Percentiles rank a stretch among this genome's conserved stretches.
Conservation (phyloP, 1,284 basidiomycete genomes). For the Stereum hirsutum region DNA sequence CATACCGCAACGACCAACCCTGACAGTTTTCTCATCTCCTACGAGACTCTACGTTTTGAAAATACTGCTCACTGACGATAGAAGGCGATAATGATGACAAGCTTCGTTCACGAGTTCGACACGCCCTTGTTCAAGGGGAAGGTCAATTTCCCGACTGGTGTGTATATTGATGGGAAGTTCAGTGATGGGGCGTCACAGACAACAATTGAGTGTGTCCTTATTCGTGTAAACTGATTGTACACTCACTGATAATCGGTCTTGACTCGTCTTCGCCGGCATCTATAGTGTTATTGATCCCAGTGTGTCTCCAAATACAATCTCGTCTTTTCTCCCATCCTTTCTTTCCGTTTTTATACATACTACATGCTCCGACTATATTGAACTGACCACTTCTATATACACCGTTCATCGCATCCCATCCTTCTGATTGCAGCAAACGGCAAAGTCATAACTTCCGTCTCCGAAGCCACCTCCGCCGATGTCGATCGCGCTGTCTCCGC, state of each 20-base stretch:
- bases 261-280: background rate
- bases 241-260: too few relatives aligned
- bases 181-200: conserved; percentile 56
- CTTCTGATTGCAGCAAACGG: conserved; percentile 44
- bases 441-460: conserved; percentile 56
- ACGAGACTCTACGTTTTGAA: too few relatives aligned
- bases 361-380: too few relatives aligned
- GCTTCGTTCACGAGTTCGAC: conserved; percentile 53
- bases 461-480: conserved; percentile 62
- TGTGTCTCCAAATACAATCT: conserved; percentile 15
- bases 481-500: conserved; percentile 71
- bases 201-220: conserved; percentile 54
- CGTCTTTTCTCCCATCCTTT: too few relatives aligned
- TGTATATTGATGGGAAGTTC: conserved; percentile 83
- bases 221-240: background rate
- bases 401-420: background rate
- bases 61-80: too few relatives aligned
- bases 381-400: too few relatives aligned
- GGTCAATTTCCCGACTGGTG: conserved; percentile 58
- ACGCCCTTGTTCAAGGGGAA: conserved; percentile 63
- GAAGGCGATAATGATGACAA: conserved; percentile 13
- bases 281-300: conserved; percentile 72
- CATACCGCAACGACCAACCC: too few relatives aligned
- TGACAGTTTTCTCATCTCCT: too few relatives aligned
- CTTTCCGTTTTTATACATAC: too few relatives aligned